Evolutionary conservation across 106 monocot genomes (phyloP).

Genomic region (Iris macrosiphon): DNA sequence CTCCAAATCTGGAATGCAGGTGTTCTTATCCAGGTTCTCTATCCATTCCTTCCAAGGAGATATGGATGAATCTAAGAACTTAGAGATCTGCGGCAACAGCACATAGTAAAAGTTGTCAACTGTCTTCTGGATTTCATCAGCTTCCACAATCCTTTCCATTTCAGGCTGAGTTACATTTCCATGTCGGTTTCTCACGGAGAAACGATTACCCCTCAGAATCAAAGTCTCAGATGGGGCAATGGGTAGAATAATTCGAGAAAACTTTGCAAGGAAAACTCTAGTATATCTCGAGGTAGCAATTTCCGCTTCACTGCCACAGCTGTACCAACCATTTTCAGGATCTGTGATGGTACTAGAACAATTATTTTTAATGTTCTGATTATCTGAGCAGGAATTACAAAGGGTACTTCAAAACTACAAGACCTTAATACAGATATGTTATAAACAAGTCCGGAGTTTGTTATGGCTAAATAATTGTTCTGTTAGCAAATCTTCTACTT

Average conservation of each 20-base stretch:
- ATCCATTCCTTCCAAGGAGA: constrained; percentile 80
- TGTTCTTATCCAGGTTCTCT: constrained; percentile 51
- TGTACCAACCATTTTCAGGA: constrained; percentile 95
- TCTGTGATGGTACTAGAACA: no score
- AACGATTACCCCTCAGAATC: constrained; percentile 52
- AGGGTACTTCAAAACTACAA: no score
- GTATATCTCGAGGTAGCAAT: constrained; percentile 64
- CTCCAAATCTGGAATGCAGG: constrained; percentile 52
- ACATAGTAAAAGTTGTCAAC: constrained; percentile 58
- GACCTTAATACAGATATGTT: no score
- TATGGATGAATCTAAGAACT: constrained; percentile 67
- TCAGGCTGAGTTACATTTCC: constrained; percentile 49
- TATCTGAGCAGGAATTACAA: no score
- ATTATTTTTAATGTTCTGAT: no score
- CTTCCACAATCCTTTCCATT: constrained; percentile 51
- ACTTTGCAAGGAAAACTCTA: constrained; percentile 73
- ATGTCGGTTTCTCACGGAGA: constrained; percentile 29
- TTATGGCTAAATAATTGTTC: no score
- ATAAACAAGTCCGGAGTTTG: no score
- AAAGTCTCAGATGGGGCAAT: constrained; percentile 83
- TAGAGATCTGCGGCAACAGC: constrained; percentile 55
- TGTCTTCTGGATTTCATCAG: constrained; percentile 41
- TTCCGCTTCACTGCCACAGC: constrained; percentile 79
- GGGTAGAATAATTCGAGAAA: constrained; percentile 74
- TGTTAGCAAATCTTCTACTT: no score